These are phyloP conservation scores for Coemansia umbellata DNA, from an alignment of 192 early-diverging fungal genomes.

Conservation along the genomic window DNA sequence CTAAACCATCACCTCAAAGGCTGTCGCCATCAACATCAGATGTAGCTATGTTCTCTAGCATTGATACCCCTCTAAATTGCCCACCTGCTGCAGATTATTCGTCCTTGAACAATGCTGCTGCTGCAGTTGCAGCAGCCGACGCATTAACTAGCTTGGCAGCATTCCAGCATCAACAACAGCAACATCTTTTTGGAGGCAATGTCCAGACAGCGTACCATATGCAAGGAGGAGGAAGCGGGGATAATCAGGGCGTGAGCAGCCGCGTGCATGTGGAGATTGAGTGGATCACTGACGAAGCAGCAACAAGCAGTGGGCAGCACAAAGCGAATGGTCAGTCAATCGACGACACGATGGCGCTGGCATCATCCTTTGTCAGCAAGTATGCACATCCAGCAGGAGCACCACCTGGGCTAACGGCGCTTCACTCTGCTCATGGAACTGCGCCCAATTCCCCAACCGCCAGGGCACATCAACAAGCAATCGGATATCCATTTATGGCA, in stretches of 20 bases:
- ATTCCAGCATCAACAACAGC: constrained; percentile 5
- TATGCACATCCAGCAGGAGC: background rate
- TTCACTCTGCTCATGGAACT: constrained; percentile 18
- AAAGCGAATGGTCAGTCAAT: constrained; percentile 12
- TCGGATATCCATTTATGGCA: constrained; percentile 13
- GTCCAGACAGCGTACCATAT: too few species aligned
- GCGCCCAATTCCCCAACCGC: constrained; percentile 26
- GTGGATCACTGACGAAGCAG: constrained; percentile 25
- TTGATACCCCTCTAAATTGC: too few species aligned
- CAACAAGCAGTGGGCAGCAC: constrained; percentile 1
- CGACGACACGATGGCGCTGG: constrained; percentile 12
- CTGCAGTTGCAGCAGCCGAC: constrained; percentile 17
- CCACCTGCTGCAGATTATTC: constrained; percentile 3
- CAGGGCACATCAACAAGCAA: background rate
- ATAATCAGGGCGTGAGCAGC: constrained; percentile 2
- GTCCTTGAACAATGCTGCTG: constrained; percentile 25
- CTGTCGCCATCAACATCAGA: constrained; percentile 38
- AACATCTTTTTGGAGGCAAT: too few species aligned
- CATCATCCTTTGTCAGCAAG: constrained; percentile 5
- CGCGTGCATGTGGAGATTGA: constrained; percentile 41
- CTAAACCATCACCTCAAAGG: constrained; percentile 9
- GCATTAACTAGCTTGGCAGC: constrained; percentile 12
- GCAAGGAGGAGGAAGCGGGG: background rate
- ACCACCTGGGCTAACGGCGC: constrained; percentile 1
- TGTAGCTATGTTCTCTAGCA: constrained; percentile 37